Conservation (phyloP, 2,329 filamentous ascomycete species). For the Fusarium musae region DNA sequence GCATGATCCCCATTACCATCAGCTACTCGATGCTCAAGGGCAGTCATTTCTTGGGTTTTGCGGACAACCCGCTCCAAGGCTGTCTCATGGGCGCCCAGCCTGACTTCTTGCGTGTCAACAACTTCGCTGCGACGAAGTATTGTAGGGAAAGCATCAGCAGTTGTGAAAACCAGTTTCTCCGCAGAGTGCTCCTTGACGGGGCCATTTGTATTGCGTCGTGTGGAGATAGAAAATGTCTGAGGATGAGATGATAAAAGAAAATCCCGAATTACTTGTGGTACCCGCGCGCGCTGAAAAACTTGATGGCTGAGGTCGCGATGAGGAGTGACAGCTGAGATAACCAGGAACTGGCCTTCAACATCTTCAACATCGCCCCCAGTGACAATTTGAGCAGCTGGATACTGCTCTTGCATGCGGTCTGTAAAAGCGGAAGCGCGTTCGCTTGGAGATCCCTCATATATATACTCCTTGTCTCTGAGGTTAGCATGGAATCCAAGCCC, state of each 20-base stretch:
- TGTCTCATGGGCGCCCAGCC: conserved; percentile 82
- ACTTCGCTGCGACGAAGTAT: conserved; percentile 91
- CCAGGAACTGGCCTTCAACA: conserved; percentile 89
- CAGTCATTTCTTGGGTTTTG: conserved; percentile 86
- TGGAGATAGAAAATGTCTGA: conserved; percentile 81
- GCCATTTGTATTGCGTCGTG: conserved; percentile 75
- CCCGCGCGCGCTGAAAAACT: conserved; percentile 88
- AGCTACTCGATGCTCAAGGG: conserved; percentile 77
- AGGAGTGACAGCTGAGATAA: conserved; percentile 82
- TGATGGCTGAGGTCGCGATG: conserved; percentile 85
- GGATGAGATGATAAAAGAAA: conserved; percentile 84
- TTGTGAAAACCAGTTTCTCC: conserved; percentile 86
- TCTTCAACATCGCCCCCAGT: conserved; percentile 76
- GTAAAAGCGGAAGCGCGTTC: conserved; percentile 86
- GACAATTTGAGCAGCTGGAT: conserved; percentile 85
- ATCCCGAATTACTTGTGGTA: conserved; percentile 85
- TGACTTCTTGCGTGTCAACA: conserved; percentile 72
- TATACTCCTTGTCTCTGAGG: conserved; percentile 88
- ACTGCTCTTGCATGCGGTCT: conserved; percentile 91
- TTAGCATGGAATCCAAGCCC: conserved; percentile 87
- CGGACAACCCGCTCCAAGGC: conserved; percentile 89
- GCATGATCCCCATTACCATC: conserved; percentile 78
- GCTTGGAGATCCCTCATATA: conserved; percentile 83
- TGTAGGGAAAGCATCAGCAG: conserved; percentile 88
- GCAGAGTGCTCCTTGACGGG: conserved; percentile 78